Base-by-base conservation (phyloP, 2,329 filamentous ascomycete species). In the Epichloe typhina region DNA sequence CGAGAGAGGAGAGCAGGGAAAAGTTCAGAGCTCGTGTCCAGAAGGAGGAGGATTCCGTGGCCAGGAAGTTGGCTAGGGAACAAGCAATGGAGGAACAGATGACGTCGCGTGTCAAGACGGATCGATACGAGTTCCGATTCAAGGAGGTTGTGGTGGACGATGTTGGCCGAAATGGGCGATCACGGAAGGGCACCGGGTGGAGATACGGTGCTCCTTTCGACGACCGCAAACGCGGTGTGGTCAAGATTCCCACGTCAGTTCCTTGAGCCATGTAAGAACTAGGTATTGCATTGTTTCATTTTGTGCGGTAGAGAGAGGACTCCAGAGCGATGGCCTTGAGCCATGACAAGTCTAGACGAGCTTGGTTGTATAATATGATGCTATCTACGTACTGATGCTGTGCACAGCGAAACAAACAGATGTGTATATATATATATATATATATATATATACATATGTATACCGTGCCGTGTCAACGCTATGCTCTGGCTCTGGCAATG, bases 161-260 rank as follows among this genome's bases (percentile, higher is more conserved):
- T 50, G 76, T 74, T 3, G 80, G 81, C 35, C 67, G 64, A 21
- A 66, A 73, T 47, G 81, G 81, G 21, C 72, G 75, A 53, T 69
- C 73, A 4, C 65, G 68, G 37, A 66, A 63, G 26, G 79, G 69
- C 12, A 72, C 77, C 2, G 82, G 82, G 19, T 80, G 75, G 74
- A 70, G 79, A 53, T 86, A 86, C 57, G 82, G 82, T 53, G 74
- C 73, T 53, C 82, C 82, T 11, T 70, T 72, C 55, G 72, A 78
- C 60, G 82, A 86, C 61, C 73, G 82, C 51, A 77, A 74, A 66
- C 77, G 74, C 58, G 81, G 78, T n/a, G 61, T 76, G 62, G 66
- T 83, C 68, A 85, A 84, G 73, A 84, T 85, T 61, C 82, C 82
- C 21, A 83, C 76, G 37, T 75, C 71, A 49, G 79, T 84, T 50